Percentiles rank a stretch among this genome's conserved stretches.
Conservation (phyloP, 2,329 filamentous ascomycete genomes). For the Aspergillus hiratsukae region DNA sequence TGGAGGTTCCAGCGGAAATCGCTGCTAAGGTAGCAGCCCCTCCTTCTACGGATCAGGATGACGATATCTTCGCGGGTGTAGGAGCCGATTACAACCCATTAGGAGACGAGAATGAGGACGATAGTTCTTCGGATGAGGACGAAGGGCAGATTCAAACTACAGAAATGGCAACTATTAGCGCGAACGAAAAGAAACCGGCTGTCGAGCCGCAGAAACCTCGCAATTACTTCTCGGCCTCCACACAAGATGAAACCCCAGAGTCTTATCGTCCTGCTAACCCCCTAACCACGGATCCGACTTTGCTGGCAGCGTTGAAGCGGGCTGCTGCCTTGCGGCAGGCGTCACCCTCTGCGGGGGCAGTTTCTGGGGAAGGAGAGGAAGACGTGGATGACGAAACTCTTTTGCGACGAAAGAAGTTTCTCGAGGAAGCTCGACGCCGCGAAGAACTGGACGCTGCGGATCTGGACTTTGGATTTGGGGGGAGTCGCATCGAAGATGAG, state of each 20-base stretch:
- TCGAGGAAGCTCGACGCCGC: constrained; percentile 55
- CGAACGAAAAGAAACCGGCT: constrained; percentile 8
- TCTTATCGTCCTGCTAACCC: constrained; percentile 34
- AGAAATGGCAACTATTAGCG: constrained; percentile 4
- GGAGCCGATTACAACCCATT: constrained; percentile 59
- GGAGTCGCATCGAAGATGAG: constrained; percentile 79
- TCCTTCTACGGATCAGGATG: constrained; percentile 47
- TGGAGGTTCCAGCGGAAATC: constrained; percentile 46
- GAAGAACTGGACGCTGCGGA: constrained; percentile 79
- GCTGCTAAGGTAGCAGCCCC: constrained; percentile 31
- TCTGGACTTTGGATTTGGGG: constrained; percentile 91
- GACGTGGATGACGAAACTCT: constrained; percentile 59
- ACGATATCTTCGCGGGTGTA: constrained; percentile 60
- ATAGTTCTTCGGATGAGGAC: constrained; percentile 39
- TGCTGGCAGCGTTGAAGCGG: constrained; percentile 80
- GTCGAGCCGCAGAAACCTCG: constrained; percentile 31
- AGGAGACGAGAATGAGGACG: constrained; percentile 48
- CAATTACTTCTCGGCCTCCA: constrained; percentile 44
- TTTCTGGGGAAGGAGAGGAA: constrained; percentile 33
- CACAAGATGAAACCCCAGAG: constrained; percentile 50
- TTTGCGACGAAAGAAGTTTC: constrained; percentile 67
- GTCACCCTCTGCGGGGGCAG: constrained; percentile 40
- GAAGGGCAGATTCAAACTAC: constrained; percentile 13
- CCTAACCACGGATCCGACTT: constrained; percentile 65
- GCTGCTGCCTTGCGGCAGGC: constrained; percentile 60